Conservation (phyloP, 805 yeast species). For the Yarrowia deformans region DNA sequence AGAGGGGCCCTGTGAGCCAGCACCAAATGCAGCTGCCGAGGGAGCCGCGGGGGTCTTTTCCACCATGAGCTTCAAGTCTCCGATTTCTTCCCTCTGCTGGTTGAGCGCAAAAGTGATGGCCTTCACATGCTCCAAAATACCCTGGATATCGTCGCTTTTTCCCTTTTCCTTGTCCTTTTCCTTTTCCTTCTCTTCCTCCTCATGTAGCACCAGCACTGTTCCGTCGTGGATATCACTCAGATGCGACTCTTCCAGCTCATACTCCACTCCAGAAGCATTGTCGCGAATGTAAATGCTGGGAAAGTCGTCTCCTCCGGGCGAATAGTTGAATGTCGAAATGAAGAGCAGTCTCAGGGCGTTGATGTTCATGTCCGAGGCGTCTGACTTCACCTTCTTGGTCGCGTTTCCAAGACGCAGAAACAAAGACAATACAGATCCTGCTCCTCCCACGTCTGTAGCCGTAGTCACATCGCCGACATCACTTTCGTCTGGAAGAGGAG, state of each 20-base stretch:
- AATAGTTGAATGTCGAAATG: conserved; percentile 85
- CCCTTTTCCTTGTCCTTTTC: conserved; percentile 32
- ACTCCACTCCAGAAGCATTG: conserved; percentile 63
- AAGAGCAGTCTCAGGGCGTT: conserved; percentile 63
- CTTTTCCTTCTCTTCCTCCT: conserved; percentile 35
- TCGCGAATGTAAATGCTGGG: conserved; percentile 83
- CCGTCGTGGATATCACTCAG: conserved; percentile 68
- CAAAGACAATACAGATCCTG: neutral
- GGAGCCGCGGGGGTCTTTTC: conserved; percentile 19
- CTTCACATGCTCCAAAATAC: conserved; percentile 35
- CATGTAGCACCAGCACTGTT: conserved; percentile 60
- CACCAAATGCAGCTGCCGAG: neutral
- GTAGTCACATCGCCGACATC: conserved; percentile 43
- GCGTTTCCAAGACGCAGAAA: conserved; percentile 26
- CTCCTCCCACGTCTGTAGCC: neutral
- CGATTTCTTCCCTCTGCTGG: conserved; percentile 32
- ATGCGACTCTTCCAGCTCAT: conserved; percentile 77
- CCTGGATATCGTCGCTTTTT: conserved; percentile 24
- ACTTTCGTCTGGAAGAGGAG: conserved; percentile 17
- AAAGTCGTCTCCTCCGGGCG: conserved; percentile 72
- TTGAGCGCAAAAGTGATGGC: conserved; percentile 36
- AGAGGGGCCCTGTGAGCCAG: neutral
- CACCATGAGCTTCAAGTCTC: conserved; percentile 26
- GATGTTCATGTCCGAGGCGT: conserved; percentile 51
- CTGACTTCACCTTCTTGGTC: conserved; percentile 46